Conservation (phyloP, 495 filamentous ascomycete species). For the Delitschia confertaspora region DNA sequence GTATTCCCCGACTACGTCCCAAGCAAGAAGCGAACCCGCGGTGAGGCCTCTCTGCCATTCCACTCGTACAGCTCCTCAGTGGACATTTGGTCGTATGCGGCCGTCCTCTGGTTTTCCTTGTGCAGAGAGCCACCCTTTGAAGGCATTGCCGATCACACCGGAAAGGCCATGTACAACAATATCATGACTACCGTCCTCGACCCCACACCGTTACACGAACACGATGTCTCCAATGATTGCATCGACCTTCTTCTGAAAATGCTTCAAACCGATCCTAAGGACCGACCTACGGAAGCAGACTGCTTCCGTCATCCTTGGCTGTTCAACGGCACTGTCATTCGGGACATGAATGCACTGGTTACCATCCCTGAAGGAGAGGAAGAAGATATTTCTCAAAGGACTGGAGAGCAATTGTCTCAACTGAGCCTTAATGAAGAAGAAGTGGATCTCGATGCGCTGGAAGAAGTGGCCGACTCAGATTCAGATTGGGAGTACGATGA, state of each 20-base stretch:
- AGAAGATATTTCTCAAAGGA: slow-evolving; percentile 41
- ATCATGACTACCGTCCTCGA: slow-evolving; percentile 71
- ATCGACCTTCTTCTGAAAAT: slow-evolving; percentile 68
- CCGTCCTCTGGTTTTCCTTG: slow-evolving; percentile 76
- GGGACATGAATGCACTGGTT: slow-evolving; percentile 35
- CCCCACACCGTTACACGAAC: slow-evolving; percentile 45
- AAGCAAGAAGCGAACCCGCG: slow-evolving; percentile 44
- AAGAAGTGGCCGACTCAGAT: slow-evolving; percentile 31
- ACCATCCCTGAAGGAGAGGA: slow-evolving; percentile 46
- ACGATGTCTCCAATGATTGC: slow-evolving; percentile 51
- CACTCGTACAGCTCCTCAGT: slow-evolving; percentile 71
- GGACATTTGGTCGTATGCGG: slow-evolving; percentile 90
- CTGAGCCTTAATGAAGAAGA: slow-evolving; percentile 50
- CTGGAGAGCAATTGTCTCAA: slow-evolving; percentile 56
- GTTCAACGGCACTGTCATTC: slow-evolving; percentile 36
- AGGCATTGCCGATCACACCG: slow-evolving; percentile 50
- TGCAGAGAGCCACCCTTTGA: slow-evolving; percentile 69
- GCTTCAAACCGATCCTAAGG: slow-evolving; percentile 61
- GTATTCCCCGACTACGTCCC: slow-evolving; percentile 72
- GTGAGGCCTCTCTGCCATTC: slow-evolving; percentile 39
- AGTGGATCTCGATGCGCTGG: slow-evolving; percentile 33
- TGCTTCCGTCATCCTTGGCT: slow-evolving; percentile 66
- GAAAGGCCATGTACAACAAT: slow-evolving; percentile 60
- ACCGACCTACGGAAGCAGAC: slow-evolving; percentile 54
- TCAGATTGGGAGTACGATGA: slow-evolving; percentile 17